These are phyloP conservation scores for Candida broadrunensis DNA, from an alignment of 805 yeast genomes.

Conservation along the genomic window DNA sequence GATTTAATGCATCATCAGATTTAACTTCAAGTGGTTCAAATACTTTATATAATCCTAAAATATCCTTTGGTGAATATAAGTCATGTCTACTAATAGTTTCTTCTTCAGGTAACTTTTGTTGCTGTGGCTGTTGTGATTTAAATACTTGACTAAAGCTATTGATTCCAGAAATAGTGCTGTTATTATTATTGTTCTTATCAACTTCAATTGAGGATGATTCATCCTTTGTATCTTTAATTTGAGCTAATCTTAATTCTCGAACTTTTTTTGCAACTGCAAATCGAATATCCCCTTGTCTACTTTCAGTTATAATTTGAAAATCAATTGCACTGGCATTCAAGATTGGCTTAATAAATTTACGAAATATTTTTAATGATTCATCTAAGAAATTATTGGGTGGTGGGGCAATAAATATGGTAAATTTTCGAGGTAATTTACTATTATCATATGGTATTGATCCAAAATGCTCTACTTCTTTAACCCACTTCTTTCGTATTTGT, in stretches of 20 bases:
- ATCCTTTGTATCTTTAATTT: conserved; percentile 6
- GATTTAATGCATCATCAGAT: conserved; percentile 44
- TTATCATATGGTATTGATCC: conserved; percentile 46
- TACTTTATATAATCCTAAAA: conserved; percentile 55
- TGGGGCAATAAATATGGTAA: conserved; percentile 88
- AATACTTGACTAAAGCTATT: background rate
- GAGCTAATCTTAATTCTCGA: conserved; percentile 58
- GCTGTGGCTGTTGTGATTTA: conserved; percentile 9
- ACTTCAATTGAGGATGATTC: background rate
- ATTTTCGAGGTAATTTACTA: conserved; percentile 62
- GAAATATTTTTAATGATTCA: conserved; percentile 67
- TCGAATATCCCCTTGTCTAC: conserved; percentile 88
- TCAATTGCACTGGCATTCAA: conserved; percentile 82
- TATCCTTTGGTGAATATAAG: conserved; percentile 40
- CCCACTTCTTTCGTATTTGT: conserved; percentile 61
- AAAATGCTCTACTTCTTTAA: conserved; percentile 52
- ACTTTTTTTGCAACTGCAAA: conserved; percentile 77
- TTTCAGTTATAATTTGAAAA: conserved; percentile 71
- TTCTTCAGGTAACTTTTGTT: conserved; percentile 23
- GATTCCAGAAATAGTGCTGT: background rate
- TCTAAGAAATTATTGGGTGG: conserved; percentile 92
- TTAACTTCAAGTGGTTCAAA: conserved; percentile 33
- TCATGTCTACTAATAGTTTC: conserved; percentile 28
- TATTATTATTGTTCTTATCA: conserved; percentile 9
- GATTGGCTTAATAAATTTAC: conserved; percentile 80